These are phyloP conservation scores for Oxytropis ochrocephala DNA, from an alignment of 306 rosid genomes.

Conservation along the genomic window DNA sequence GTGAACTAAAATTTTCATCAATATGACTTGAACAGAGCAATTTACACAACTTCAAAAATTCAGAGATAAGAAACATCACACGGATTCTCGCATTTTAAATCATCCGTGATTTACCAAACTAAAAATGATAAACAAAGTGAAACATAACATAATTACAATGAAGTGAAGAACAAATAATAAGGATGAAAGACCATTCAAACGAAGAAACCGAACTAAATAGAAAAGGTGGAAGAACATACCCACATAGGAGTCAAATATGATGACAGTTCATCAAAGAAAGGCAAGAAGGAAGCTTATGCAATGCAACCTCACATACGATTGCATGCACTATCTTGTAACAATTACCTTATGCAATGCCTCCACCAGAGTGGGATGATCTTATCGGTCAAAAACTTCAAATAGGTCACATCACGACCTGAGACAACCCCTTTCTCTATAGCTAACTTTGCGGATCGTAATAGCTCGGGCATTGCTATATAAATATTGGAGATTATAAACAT, in stretches of 20 bases:
- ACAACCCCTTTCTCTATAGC: slow-evolving; percentile 92
- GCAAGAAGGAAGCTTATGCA: slow-evolving; percentile 75
- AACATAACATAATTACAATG: no score
- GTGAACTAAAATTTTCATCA: background rate
- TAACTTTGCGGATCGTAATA: slow-evolving; percentile 85
- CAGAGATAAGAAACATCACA: background rate
- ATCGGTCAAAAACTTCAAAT: slow-evolving; percentile 83
- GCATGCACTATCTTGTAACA: no score
- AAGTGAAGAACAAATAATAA: background rate
- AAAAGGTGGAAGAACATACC: slow-evolving; percentile 50
- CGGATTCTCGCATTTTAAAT: background rate
- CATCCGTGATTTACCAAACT: background rate
- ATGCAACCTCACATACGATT: background rate
- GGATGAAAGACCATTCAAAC: background rate
- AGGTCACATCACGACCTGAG: slow-evolving; percentile 86
- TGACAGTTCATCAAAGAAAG: slow-evolving; percentile 84
- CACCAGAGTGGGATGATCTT: slow-evolving; percentile 83
- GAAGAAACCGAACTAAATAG: background rate
- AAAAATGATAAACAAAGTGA: background rate
- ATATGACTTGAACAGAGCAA: background rate
- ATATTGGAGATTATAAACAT: slow-evolving; percentile 13
- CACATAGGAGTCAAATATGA: slow-evolving; percentile 99
- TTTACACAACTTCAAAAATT: background rate
- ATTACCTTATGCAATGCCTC: slow-evolving; percentile 93
- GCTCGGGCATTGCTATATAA: slow-evolving; percentile 89